These are phyloP conservation scores for Peronospora destructor DNA, from an alignment of 352 stramenopile species.

Conservation along the genomic window DNA sequence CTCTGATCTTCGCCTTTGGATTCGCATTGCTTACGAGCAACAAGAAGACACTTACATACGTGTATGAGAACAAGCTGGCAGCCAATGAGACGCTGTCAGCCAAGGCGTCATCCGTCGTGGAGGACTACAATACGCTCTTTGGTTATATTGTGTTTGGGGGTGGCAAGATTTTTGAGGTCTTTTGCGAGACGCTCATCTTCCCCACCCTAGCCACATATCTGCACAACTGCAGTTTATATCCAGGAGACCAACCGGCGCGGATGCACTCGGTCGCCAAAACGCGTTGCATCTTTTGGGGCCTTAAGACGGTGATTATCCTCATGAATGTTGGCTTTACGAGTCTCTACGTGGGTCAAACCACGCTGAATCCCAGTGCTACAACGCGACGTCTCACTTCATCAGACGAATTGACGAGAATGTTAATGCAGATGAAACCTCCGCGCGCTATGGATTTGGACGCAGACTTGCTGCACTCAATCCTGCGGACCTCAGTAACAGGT, in stretches of 20 bases:
- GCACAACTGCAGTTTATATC: slow-evolving; percentile 54
- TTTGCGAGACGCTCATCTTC: slow-evolving; percentile 54
- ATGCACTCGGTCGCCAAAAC: slow-evolving; percentile 38
- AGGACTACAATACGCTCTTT: slow-evolving; percentile 44
- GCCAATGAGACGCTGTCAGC: slow-evolving; percentile 19
- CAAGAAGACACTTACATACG: slow-evolving; percentile 28
- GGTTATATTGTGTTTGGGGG: slow-evolving; percentile 41
- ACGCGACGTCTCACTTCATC: slow-evolving; percentile 10
- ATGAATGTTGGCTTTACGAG: slow-evolving; percentile 57
- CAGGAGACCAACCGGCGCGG: slow-evolving; percentile 45
- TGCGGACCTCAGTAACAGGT: slow-evolving; percentile 17
- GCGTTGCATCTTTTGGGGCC: slow-evolving; percentile 46
- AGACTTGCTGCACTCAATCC: slow-evolving; percentile 23
- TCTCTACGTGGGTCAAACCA: slow-evolving; percentile 45
- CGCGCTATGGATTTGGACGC: slow-evolving; percentile 7
- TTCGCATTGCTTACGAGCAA: slow-evolving; percentile 41
- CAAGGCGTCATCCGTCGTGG: slow-evolving; percentile 28
- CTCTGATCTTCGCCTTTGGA: slow-evolving; percentile 32
- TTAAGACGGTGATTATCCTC: slow-evolving; percentile 55
- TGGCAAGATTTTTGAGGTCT: slow-evolving; percentile 52
- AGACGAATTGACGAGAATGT: slow-evolving; percentile 4
- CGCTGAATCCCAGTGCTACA: not conserved
- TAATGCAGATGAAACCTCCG: slow-evolving; percentile 8
- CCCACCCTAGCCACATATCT: slow-evolving; percentile 49
- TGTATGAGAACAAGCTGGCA: slow-evolving; percentile 18